Conservation (phyloP, 148 eudicot genomes). For the Limonium bicolor region DNA sequence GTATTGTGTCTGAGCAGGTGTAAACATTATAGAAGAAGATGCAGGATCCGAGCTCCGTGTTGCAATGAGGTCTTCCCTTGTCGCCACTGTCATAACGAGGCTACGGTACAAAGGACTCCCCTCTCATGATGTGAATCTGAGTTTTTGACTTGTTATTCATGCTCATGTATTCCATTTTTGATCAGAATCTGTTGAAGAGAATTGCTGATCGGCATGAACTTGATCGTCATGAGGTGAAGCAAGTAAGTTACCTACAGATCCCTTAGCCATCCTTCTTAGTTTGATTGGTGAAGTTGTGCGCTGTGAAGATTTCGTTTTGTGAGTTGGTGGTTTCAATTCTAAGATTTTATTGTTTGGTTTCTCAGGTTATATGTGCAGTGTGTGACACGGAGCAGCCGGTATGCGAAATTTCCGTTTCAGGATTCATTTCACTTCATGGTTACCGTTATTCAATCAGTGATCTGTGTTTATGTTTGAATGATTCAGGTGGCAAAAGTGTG, state of each 20-base stretch:
- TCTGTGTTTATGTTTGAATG: neutral
- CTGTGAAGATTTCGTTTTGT: too few species aligned
- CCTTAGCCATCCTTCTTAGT: too few species aligned
- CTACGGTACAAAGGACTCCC: conserved; percentile 44
- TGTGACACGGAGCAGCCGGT: conserved; percentile 98
- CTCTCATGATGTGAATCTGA: neutral
- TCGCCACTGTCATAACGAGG: conserved; percentile 95
- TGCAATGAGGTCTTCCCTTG: conserved; percentile 85
- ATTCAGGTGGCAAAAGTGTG: conserved; percentile 57
- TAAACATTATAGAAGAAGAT: conserved; percentile 90
- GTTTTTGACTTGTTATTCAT: conserved; percentile 2
- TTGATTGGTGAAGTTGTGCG: too few species aligned
- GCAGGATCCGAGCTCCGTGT: conserved; percentile 92
- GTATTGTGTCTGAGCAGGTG: conserved; percentile 29
- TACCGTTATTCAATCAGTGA: neutral
- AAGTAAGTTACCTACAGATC: conserved; percentile 38
- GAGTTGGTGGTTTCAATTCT: neutral
- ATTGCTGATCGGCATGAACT: conserved; percentile 73
- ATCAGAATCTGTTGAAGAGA: conserved; percentile 42
- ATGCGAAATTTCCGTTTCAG: neutral
- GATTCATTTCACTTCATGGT: neutral
- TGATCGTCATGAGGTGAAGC: conserved; percentile 47
- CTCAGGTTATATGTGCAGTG: conserved; percentile 76
- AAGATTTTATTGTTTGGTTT: conserved; percentile 3
- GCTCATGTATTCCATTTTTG: conserved; percentile 4